Evolutionary conservation across 345 rosid genomes (phyloP).

Genomic region (Nephelium lappaceum): DNA sequence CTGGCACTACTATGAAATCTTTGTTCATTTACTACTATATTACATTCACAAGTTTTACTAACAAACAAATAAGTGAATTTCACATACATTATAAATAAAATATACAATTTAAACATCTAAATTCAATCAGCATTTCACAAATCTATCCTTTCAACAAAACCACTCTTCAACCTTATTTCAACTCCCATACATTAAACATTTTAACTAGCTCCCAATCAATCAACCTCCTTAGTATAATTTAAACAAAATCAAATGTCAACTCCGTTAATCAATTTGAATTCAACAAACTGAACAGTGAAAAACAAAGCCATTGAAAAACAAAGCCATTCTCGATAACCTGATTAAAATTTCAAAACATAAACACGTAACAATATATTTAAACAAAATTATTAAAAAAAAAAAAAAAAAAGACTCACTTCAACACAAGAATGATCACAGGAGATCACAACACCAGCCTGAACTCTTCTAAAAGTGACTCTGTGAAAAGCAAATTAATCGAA

Average conservation of each 20-base stretch:
- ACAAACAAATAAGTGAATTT: not conserved
- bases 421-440: slow-evolving; percentile 67
- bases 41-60: not conserved
- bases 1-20: not conserved
- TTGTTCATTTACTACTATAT: not conserved
- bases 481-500: slow-evolving; percentile 8
- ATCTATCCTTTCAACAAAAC: no score
- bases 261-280: not conserved
- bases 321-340: not conserved
- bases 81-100: not conserved
- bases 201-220: not conserved
- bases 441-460: slow-evolving; percentile 23
- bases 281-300: not conserved
- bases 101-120: not conserved
- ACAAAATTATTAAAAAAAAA: not conserved
- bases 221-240: not conserved
- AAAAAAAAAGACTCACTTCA: slow-evolving; percentile 50
- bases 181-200: no score
- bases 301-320: no score
- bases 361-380: not conserved
- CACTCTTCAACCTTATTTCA: no score
- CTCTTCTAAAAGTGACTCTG: slow-evolving; percentile 38
- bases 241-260: not conserved
- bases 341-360: not conserved
- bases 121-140: not conserved